These are phyloP conservation scores for Magnusiomyces suaveolens DNA, from an alignment of 1,139 yeast genomes.

Conservation along the genomic window DNA sequence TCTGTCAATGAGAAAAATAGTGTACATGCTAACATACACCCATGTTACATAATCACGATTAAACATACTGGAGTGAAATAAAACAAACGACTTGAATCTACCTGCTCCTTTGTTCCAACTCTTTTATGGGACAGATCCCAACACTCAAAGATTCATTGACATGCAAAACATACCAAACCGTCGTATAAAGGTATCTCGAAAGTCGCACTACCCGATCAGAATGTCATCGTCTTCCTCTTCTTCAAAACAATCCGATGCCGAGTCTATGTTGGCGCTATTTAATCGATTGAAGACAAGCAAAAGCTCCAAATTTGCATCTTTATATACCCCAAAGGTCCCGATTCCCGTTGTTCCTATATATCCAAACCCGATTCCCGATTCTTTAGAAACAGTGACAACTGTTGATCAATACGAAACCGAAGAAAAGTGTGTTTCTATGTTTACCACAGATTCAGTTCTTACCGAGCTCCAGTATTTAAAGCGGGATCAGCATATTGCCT, in stretches of 20 bases:
- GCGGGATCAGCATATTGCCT: slow-evolving; percentile 34
- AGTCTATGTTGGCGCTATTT: not conserved
- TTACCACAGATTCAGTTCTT: slow-evolving; percentile 9
- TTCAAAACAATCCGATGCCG: not conserved
- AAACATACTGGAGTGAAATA: too few species aligned
- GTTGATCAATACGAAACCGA: slow-evolving; percentile 39
- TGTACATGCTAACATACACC: not conserved
- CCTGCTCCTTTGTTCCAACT: not conserved
- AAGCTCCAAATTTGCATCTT: not conserved
- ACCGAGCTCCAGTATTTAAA: slow-evolving; percentile 24
- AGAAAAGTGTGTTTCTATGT: slow-evolving; percentile 30
- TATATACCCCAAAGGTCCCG: not conserved
- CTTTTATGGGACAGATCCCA: not conserved
- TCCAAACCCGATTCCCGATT: slow-evolving; percentile 14
- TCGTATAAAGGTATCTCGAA: slow-evolving; percentile 11
- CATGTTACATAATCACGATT: not conserved
- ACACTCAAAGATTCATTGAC: not conserved
- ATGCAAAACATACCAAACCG: not conserved
- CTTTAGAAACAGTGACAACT: slow-evolving; percentile 19
- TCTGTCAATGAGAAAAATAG: too few species aligned
- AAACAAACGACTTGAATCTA: not conserved
- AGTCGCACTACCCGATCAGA: not conserved
- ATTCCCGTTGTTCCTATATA: slow-evolving; percentile 9
- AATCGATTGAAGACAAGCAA: not conserved
- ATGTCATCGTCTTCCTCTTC: not conserved